These are phyloP conservation scores for Tetragonia tetragonoides DNA, from an alignment of 148 eudicot genomes.

Conservation along the genomic window DNA sequence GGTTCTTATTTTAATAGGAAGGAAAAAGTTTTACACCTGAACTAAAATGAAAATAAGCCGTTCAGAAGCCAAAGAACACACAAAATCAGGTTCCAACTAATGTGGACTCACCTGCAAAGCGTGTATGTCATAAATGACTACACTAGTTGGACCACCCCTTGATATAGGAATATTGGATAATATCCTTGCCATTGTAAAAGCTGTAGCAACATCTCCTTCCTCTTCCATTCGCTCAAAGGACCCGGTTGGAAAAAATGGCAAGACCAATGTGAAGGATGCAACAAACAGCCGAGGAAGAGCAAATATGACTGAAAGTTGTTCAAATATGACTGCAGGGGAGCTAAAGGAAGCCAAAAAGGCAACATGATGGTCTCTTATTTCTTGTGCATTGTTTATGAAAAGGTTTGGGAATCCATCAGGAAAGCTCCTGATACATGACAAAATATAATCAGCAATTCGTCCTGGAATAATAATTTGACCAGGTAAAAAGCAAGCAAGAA, in stretches of 20 bases:
- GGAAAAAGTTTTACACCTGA: not conserved
- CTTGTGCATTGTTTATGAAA: constrained; percentile 89
- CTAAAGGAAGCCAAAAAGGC: constrained; percentile 96
- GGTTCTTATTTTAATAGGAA: not conserved
- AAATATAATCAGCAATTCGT: not conserved
- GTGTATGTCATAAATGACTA: constrained; percentile 91
- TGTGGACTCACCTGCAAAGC: constrained; percentile 77
- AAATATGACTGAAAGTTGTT: constrained; percentile 84
- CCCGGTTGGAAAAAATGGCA: constrained; percentile 92
- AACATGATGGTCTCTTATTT: constrained; percentile 83
- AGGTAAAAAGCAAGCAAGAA: not conserved
- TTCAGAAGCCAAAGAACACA: not conserved
- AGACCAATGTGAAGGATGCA: constrained; percentile 84
- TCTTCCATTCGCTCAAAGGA: constrained; percentile 95
- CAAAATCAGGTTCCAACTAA: not conserved
- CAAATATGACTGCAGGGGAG: constrained; percentile 80
- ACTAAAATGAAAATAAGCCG: not conserved
- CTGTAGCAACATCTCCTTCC: constrained; percentile 98
- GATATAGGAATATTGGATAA: constrained; percentile 88
- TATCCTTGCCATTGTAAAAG: constrained; percentile 93
- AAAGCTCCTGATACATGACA: constrained; percentile 57
- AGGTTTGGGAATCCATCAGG: constrained; percentile 95
- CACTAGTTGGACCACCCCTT: constrained; percentile 95
- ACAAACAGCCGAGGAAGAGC: constrained; percentile 84
- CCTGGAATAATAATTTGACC: not conserved